Percentiles rank a stretch among this genome's conserved stretches.
Conservation (phyloP, 441 rosid genomes). For the Croton setiger region DNA sequence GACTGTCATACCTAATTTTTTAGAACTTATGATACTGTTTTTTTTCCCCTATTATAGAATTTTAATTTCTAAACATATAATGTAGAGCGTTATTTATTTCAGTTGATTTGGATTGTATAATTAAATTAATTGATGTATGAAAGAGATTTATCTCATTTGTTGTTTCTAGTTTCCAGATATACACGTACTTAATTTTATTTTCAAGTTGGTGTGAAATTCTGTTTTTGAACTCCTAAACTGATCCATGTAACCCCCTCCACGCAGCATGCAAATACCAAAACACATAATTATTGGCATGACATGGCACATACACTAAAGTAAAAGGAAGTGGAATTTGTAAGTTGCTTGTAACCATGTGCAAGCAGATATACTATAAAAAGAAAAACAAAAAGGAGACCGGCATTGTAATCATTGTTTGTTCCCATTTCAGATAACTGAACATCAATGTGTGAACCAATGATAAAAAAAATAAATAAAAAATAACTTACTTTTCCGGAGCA, state of each 20-base stretch:
- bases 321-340: too few species aligned
- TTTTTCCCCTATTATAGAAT: not conserved
- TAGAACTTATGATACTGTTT: not conserved
- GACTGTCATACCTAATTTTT: not conserved
- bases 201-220: not conserved
- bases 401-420: not conserved
- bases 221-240: not conserved
- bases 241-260: not conserved
- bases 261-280: not conserved
- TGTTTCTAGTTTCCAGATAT: not conserved
- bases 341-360: not conserved
- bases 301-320: too few species aligned
- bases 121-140: not conserved
- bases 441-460: not conserved
- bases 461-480: not conserved
- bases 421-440: not conserved
- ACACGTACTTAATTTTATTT: not conserved
- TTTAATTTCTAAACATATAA: not conserved
- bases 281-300: not conserved
- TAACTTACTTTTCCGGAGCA: constrained; percentile 69
- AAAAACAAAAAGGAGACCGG: not conserved
- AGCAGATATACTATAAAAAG: not conserved
- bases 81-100: not conserved
- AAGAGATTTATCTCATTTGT: not conserved
- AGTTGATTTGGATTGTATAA: not conserved